Base-by-base conservation (phyloP, 441 rosid genomes). In the Melastoma candidum region DNA sequence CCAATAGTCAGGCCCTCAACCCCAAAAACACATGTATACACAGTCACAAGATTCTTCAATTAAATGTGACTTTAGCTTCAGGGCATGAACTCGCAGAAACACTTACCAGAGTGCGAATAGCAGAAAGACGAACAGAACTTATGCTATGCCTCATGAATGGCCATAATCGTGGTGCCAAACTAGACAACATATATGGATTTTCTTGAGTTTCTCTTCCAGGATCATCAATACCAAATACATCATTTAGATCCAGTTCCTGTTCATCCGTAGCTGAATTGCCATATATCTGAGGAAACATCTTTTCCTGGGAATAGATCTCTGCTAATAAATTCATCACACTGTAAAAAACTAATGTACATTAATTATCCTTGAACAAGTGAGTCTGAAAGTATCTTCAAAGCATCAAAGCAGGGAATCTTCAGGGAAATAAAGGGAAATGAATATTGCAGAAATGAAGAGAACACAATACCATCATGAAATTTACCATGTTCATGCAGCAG, bases 311-410 rank as follows among this genome's bases (percentile, higher is more conserved):
- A 75, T 90, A 94, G 59, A 94, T 87, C 75, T 94, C 99, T 49
- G 97, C 99, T 73, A 94, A 73, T 61, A 94, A 83, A 77, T 94
- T 94, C 99, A 94, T 94, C 68, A 94, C 97, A 72, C 99, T 94
- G 94, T 89, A 78, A 71, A 61, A 68, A 60, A 14, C 47, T 57
- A 74, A 63, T 10, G 59, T 46, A 39, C 25, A 54, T 48, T 25
- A 22, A 17, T 17, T 17, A 17, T 17, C 22, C 22, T 17, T 17
- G 22, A 17, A 32, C 41, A 32, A 32, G 7, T 6, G 8, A 4
- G 8, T 4, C 41, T 32, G 41, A 32, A 32, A 32, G 8, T 29
- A 29, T 32, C 41, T 32, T 32, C 41, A 32, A 8, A 4, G 41
- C 41, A 32, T 32, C 41, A 4, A 32, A 4, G 5, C 41, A 32